These are phyloP conservation scores for Tripidium arundinaceum DNA, from an alignment of 202 grass and related monocot genomes.

Conservation along the genomic window DNA sequence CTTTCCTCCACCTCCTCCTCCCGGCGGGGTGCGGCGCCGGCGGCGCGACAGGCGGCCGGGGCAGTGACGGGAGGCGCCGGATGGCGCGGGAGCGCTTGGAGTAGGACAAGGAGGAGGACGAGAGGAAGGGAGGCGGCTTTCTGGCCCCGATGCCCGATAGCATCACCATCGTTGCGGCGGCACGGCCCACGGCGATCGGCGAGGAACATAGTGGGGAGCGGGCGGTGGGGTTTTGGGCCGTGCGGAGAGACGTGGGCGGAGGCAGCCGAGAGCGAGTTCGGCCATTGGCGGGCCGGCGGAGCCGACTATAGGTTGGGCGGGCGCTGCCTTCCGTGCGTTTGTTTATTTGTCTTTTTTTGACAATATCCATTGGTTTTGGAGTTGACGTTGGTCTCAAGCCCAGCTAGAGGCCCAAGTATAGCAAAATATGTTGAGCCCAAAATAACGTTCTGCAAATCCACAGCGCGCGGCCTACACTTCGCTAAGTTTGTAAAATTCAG, in stretches of 20 bases:
- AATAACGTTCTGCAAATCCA: background rate
- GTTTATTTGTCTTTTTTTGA: no score
- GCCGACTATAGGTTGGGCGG: background rate
- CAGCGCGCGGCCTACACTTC: background rate
- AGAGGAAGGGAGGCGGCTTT: slow-evolving; percentile 32
- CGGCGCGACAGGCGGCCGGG: slow-evolving; percentile 4
- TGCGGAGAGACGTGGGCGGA: background rate
- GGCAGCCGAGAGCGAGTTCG: slow-evolving; percentile 18
- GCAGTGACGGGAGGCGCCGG: background rate
- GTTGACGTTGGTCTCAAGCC: background rate
- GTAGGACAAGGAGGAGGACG: background rate
- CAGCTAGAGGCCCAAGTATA: background rate
- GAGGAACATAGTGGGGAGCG: background rate
- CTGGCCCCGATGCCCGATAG: slow-evolving; percentile 29
- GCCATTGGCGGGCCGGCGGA: background rate
- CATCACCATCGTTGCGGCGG: slow-evolving; percentile 35
- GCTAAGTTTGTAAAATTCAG: background rate
- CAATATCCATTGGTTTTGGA: background rate
- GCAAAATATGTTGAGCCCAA: background rate
- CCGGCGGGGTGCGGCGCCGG: background rate
- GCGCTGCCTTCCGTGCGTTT: background rate
- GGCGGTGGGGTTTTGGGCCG: background rate
- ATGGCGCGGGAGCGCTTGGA: background rate
- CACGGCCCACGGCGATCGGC: background rate
- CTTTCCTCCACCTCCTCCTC: slow-evolving; percentile 39